Conservation (phyloP, 2,329 filamentous ascomycete species). For the Neofusicoccum umdonicola region DNA sequence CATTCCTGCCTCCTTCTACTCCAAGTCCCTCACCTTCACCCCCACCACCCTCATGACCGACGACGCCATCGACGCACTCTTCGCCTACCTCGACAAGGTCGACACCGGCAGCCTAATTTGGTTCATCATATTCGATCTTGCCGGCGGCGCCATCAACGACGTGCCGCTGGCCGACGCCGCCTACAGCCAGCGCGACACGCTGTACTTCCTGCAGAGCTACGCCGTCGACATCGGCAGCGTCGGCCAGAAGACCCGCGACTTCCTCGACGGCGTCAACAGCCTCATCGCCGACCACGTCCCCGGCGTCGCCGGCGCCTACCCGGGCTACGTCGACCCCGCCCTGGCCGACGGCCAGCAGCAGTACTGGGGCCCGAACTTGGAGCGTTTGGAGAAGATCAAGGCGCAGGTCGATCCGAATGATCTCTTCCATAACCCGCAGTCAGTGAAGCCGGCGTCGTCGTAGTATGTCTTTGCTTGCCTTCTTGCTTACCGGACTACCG, state of each 20-base stretch:
- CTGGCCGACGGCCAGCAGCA: slow-evolving; percentile 43
- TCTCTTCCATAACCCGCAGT: slow-evolving; percentile 37
- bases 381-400: slow-evolving; percentile 38
- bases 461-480: neutral
- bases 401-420: slow-evolving; percentile 39
- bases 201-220: slow-evolving; percentile 40
- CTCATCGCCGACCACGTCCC: slow-evolving; percentile 31
- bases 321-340: slow-evolving; percentile 53
- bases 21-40: slow-evolving; percentile 35
- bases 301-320: slow-evolving; percentile 45
- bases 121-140: slow-evolving; percentile 37
- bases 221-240: slow-evolving; percentile 34
- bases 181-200: slow-evolving; percentile 32
- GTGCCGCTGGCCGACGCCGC: slow-evolving; percentile 31
- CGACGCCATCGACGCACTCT: slow-evolving; percentile 30
- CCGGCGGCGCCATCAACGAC: slow-evolving; percentile 34
- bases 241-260: slow-evolving; percentile 36
- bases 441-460: slow-evolving; percentile 24
- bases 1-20: slow-evolving; percentile 34
- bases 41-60: slow-evolving; percentile 31
- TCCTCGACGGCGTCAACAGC: slow-evolving; percentile 43
- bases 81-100: slow-evolving; percentile 30
- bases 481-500: too few species aligned
- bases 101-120: slow-evolving; percentile 34
- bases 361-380: slow-evolving; percentile 46